Evolutionary conservation across 1,284 basidiomycete species (phyloP), one percentile per base, ranked within the genome.

Genomic region (Cryptococcus depauperatus): DNA sequence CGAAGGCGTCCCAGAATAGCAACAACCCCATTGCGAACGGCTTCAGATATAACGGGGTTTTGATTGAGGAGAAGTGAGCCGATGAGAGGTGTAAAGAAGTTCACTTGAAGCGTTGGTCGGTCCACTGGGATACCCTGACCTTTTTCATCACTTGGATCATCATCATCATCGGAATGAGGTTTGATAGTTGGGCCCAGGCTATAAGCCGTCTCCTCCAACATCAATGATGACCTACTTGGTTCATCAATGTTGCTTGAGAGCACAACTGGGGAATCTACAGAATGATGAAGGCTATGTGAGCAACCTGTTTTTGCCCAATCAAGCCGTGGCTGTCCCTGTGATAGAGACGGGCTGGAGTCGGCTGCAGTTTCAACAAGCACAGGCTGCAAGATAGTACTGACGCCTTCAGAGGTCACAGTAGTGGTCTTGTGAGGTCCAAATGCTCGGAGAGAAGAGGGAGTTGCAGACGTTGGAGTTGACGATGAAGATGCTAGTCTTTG

Each of bases 1-100:
- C 66, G 57, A 9, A 73, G 41, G 4, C 70, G 78, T 30, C 76
- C 75, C 43, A 95, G 75, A 43, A 93, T 73, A 54, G 85, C 79
- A 11, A 92, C 85, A 42, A 95, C 77, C 3, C 84, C 82, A 42
- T 77, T 76, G 51, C 89, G 79, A 14, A 87, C 81, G 3, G 81
- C 77, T 22, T 81, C 81, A 26, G 83, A 82, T 33, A 95, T 80
- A 43, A 76, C 71, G 19, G 77, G 76, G 61, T 87, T 89, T 11
- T 82, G 77, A 62, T 83, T 90, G 44, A 95, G 78, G 19, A 97
- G 76, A 30, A 97, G 74, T 0, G 87, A 85, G 41, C 88, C 91
- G 16, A 97, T 77, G 41, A 96, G 82, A 5, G 90, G 87, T 2
- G 91, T 93, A 72, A 97, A 96, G 8, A 84, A 80, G 57, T 84